These are phyloP conservation scores for Cylindrodendrum hubeiense DNA, from an alignment of 2,329 filamentous ascomycete species.

Conservation along the genomic window DNA sequence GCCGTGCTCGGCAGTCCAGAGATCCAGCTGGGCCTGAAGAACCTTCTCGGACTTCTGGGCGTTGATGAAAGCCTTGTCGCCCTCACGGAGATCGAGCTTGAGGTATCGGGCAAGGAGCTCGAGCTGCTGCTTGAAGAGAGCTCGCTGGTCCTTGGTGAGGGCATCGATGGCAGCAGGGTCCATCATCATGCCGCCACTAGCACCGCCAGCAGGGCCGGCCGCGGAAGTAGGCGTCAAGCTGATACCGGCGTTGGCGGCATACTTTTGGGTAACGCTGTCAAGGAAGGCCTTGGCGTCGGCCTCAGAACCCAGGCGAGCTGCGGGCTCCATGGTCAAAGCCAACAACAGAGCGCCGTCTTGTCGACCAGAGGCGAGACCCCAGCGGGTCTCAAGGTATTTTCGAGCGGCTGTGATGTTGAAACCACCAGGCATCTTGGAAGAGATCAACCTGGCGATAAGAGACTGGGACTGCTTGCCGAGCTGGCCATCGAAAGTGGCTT, in stretches of 20 bases:
- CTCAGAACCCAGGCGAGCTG: slow-evolving; percentile 89
- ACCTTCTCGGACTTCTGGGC: slow-evolving; percentile 88
- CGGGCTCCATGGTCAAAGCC: slow-evolving; percentile 92
- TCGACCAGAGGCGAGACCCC: slow-evolving; percentile 87
- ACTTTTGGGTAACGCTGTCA: slow-evolving; percentile 90
- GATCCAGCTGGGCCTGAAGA: slow-evolving; percentile 91
- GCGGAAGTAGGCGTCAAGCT: slow-evolving; percentile 82
- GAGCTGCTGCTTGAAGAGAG: slow-evolving; percentile 97
- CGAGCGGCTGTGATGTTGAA: slow-evolving; percentile 98
- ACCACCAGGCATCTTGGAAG: slow-evolving; percentile 99
- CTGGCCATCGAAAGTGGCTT: slow-evolving; percentile 98
- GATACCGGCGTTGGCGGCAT: slow-evolving; percentile 86
- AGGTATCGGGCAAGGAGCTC: slow-evolving; percentile 95
- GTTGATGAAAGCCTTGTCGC: slow-evolving; percentile 90
- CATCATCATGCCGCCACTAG: slow-evolving; percentile 97
- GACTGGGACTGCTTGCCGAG: slow-evolving; percentile 96
- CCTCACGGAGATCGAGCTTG: slow-evolving; percentile 96
- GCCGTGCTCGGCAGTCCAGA: slow-evolving; percentile 96
- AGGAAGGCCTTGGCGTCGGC: slow-evolving; percentile 92
- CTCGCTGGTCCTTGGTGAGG: slow-evolving; percentile 94
- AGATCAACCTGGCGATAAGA: slow-evolving; percentile 92
- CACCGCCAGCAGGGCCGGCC: slow-evolving; percentile 78
- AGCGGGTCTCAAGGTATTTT: slow-evolving; percentile 95
- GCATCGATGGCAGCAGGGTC: slow-evolving; percentile 97
- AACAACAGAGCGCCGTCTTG: slow-evolving; percentile 93